Evolutionary conservation across 2,329 filamentous ascomycete genomes (phyloP).

Genomic region (Fusarium nematophilum): DNA sequence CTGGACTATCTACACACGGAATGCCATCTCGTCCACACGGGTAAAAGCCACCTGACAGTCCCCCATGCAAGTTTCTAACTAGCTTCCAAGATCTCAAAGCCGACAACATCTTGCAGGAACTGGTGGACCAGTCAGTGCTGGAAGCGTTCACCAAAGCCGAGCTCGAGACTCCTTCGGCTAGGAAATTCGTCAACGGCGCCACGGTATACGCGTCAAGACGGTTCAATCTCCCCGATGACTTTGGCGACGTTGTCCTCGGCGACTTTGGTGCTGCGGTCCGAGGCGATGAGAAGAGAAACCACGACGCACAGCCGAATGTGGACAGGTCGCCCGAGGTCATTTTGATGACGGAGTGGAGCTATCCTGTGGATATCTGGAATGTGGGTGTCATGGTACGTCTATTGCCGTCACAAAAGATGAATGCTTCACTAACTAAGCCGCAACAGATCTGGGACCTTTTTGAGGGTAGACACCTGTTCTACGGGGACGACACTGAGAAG

Average conservation of each 20-base stretch:
- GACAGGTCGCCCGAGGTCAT: slow-evolving; percentile 33
- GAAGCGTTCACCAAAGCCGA: slow-evolving; percentile 29
- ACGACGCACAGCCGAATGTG: slow-evolving; percentile 31
- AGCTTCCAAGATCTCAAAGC: slow-evolving; percentile 34
- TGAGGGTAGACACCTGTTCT: slow-evolving; percentile 37
- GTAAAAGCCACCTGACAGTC: slow-evolving; percentile 35
- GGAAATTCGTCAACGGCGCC: slow-evolving; percentile 17
- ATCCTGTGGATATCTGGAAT: slow-evolving; percentile 34
- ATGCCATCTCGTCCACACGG: slow-evolving; percentile 57
- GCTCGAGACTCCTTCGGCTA: slow-evolving; percentile 12
- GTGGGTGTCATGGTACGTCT: slow-evolving; percentile 40
- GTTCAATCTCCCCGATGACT: slow-evolving; percentile 19
- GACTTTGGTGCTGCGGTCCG: slow-evolving; percentile 34
- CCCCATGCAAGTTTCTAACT: background rate
- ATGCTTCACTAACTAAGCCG: too few relatives aligned
- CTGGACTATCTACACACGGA: slow-evolving; percentile 56
- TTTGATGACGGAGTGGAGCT: slow-evolving; percentile 28
- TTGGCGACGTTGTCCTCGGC: too few relatives aligned
- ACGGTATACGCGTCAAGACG: slow-evolving; percentile 24
- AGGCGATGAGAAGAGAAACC: slow-evolving; percentile 8
- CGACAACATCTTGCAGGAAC: slow-evolving; percentile 39
- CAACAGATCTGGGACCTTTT: slow-evolving; percentile 43
- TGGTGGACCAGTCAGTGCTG: slow-evolving; percentile 37
- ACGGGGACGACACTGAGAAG: slow-evolving; percentile 19
- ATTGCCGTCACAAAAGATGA: too few relatives aligned